Evolutionary conservation across 331 rosid species (phyloP).

Genomic region (Quercus phellos): DNA sequence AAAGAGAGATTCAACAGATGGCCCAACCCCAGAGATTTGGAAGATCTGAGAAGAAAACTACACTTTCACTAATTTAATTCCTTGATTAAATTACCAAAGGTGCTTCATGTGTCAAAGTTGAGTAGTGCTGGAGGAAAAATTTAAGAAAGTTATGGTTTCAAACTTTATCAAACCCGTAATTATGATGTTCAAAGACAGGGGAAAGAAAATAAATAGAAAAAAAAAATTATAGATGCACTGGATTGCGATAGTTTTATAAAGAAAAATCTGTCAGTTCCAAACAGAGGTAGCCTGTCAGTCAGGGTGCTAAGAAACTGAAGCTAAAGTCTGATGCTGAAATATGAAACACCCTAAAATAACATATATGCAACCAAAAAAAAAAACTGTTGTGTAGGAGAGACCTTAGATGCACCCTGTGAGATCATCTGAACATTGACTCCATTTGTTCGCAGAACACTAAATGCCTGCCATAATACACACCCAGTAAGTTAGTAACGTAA

Average conservation of each 20-base stretch:
- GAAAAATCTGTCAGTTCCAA: no score
- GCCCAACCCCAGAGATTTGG: no score
- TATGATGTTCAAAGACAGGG: background rate
- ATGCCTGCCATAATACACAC: slow-evolving; percentile 51
- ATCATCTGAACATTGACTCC: slow-evolving; percentile 97
- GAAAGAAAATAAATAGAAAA: background rate
- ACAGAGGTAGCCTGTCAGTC: no score
- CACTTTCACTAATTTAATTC: no score
- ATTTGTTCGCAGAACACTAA: slow-evolving; percentile 67
- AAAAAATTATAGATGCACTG: no score
- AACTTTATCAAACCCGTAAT: background rate
- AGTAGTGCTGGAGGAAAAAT: no score
- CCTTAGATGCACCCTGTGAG: slow-evolving; percentile 98
- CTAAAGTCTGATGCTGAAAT: background rate
- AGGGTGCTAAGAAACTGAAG: no score
- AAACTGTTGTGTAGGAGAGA: slow-evolving; percentile 18
- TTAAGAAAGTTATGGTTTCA: background rate
- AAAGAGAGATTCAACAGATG: no score
- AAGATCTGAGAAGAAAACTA: no score
- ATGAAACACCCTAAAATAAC: slow-evolving; percentile 3
- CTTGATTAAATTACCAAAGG: no score
- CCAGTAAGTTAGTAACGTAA: slow-evolving; percentile 17
- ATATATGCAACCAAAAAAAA: background rate
- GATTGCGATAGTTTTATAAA: no score
- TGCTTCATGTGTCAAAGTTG: no score